phyloP scores from a whole-genome alignment of 768 basidiomycete species.

The Mycena polygramma region DNA sequence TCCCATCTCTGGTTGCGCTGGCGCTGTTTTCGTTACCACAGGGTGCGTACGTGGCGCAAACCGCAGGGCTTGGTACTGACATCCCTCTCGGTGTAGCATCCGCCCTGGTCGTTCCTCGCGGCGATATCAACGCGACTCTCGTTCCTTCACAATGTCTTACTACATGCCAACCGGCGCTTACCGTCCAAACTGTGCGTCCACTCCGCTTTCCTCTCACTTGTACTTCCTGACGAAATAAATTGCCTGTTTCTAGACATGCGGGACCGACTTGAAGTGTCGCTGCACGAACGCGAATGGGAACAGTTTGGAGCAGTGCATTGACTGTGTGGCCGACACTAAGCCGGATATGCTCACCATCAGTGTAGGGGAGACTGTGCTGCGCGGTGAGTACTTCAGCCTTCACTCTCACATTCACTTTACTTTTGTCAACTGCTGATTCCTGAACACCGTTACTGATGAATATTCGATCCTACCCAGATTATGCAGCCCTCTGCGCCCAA shows the following conservation, averaged over 20 bases:
- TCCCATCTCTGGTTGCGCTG: conserved; percentile 14
- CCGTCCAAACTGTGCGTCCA: conserved; percentile 15
- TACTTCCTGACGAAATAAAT: neutral
- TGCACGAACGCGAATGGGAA: conserved; percentile 19
- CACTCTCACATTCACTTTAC: too few species aligned
- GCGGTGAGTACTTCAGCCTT: conserved; percentile 3
- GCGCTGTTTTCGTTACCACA: conserved; percentile 13
- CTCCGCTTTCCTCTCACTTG: too few species aligned
- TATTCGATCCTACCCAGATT: conserved; percentile 4
- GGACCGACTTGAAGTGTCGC: conserved; percentile 17
- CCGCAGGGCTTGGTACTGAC: too few species aligned
- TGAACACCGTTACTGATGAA: neutral
- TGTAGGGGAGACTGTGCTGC: conserved; percentile 1
- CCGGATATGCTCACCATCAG: conserved; percentile 15
- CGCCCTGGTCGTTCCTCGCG: conserved; percentile 11
- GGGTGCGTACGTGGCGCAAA: conserved; percentile 5
- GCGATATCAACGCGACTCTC: conserved; percentile 19
- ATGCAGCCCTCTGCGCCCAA: conserved; percentile 7
- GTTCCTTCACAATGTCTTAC: conserved; percentile 7
- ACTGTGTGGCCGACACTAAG: conserved; percentile 11
- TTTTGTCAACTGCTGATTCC: neutral
- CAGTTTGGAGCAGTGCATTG: conserved; percentile 22
- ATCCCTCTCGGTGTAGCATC: conserved; percentile 2
- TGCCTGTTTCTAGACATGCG: conserved; percentile 3
- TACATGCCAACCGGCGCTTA: conserved; percentile 15